Evolutionary conservation across 2,329 filamentous ascomycete genomes (phyloP).

Genomic region (Xylaria sp.): DNA sequence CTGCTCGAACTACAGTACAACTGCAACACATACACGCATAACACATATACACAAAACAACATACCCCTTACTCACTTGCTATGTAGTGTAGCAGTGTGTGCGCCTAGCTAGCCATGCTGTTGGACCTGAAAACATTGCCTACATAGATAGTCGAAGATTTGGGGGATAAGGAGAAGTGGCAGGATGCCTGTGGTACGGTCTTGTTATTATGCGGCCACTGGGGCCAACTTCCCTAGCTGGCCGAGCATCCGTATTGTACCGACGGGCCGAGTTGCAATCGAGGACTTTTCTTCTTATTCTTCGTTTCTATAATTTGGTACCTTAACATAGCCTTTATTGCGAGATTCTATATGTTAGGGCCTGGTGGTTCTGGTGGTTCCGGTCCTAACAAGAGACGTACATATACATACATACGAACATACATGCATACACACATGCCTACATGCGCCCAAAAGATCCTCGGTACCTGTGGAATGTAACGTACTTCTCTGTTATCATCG

Average conservation of each 20-base stretch:
- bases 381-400: constrained; percentile 22
- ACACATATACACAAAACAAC: neutral
- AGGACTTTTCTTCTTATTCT: constrained; percentile 13
- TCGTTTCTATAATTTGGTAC: constrained; percentile 12
- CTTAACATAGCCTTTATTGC: constrained; percentile 15
- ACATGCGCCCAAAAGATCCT: constrained; percentile 30
- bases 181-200: constrained; percentile 17
- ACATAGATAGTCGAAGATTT: constrained; percentile 21
- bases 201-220: constrained; percentile 35
- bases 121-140: constrained; percentile 5
- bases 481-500: constrained; percentile 40
- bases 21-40: constrained; percentile 11
- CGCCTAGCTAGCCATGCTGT: constrained; percentile 5
- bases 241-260: constrained; percentile 21
- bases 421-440: constrained; percentile 33
- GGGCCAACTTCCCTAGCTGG: constrained; percentile 14
- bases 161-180: constrained; percentile 19
- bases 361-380: constrained; percentile 18
- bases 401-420: constrained; percentile 25
- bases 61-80: constrained; percentile 24
- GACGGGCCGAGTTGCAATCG: constrained; percentile 22
- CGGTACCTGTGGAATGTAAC: constrained; percentile 40
- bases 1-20: constrained; percentile 11
- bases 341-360: constrained; percentile 26
- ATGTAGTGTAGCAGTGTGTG: constrained; percentile 23